Percentiles rank a stretch among this genome's conserved stretches.
Evolutionary conservation across 78 protist genomes (phyloP).

Genomic region (Acrasis kona): DNA sequence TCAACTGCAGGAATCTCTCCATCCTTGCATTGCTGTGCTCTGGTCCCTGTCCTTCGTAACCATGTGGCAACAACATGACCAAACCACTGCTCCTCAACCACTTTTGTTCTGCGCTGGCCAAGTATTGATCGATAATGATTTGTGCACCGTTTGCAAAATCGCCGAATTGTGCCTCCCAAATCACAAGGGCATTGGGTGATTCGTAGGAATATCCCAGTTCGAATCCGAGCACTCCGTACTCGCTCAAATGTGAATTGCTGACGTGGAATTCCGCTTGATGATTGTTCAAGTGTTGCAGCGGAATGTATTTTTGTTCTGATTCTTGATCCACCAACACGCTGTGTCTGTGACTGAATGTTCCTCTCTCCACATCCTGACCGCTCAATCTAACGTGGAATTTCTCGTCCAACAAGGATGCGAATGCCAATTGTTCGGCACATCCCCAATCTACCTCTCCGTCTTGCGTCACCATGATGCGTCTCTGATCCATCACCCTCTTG

Average conservation of each 20-base stretch:
- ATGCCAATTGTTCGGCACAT: slow-evolving; percentile 81
- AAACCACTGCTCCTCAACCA: slow-evolving; percentile 60
- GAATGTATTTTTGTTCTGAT: slow-evolving; percentile 4
- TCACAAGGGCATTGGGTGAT: slow-evolving; percentile 57
- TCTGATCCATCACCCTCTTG: neutral
- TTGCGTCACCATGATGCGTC: slow-evolving; percentile 20
- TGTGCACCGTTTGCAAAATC: slow-evolving; percentile 83
- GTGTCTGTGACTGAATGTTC: slow-evolving; percentile 89
- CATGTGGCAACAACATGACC: slow-evolving; percentile 76
- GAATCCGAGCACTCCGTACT: slow-evolving; percentile 76
- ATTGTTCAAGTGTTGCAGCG: slow-evolving; percentile 21
- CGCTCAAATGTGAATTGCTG: slow-evolving; percentile 38
- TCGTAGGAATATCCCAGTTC: slow-evolving; percentile 74
- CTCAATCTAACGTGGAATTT: slow-evolving; percentile 58
- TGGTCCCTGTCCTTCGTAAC: slow-evolving; percentile 89
- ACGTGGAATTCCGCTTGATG: neutral
- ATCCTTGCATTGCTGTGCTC: slow-evolving; percentile 80
- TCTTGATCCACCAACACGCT: slow-evolving; percentile 52
- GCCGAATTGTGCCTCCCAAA: slow-evolving; percentile 95
- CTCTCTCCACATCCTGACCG: slow-evolving; percentile 89
- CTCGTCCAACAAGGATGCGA: slow-evolving; percentile 67
- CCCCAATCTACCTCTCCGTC: slow-evolving; percentile 80
- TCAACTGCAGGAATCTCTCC: slow-evolving; percentile 80
- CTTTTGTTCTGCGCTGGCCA: slow-evolving; percentile 49
- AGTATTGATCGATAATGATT: slow-evolving; percentile 67